Conservation (phyloP, 306 rosid species). For the Abrus precatorius region DNA sequence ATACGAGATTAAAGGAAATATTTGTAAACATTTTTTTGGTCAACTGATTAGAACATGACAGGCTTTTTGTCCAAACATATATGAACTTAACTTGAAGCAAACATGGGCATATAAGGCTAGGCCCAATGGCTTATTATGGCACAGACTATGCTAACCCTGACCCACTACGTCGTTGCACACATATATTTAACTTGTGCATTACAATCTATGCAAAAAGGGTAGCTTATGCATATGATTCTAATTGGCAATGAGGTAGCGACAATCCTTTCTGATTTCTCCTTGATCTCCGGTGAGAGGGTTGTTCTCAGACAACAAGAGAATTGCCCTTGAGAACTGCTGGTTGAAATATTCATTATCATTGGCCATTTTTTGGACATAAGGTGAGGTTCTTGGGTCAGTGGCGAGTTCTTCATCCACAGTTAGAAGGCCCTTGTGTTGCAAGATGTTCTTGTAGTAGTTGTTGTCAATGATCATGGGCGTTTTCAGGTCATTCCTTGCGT, state of each 20-base stretch:
- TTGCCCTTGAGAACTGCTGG: slow-evolving; percentile 76
- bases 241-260: slow-evolving; percentile 66
- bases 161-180: background rate
- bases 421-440: slow-evolving; percentile 74
- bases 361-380: slow-evolving; percentile 80
- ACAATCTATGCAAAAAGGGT: background rate
- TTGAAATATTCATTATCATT: slow-evolving; percentile 69
- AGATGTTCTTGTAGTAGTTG: slow-evolving; percentile 74
- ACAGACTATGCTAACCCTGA: background rate
- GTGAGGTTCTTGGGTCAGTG: slow-evolving; percentile 68
- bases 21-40: too few relatives aligned
- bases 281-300: slow-evolving; percentile 67
- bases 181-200: background rate
- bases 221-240: background rate
- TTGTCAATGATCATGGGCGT: slow-evolving; percentile 87
- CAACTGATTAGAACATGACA: too few relatives aligned
- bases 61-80: too few relatives aligned
- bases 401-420: slow-evolving; percentile 68
- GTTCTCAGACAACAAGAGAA: slow-evolving; percentile 66
- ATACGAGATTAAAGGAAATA: too few relatives aligned
- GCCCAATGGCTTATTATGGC: background rate
- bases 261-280: slow-evolving; percentile 85
- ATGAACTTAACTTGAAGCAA: background rate
- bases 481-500: slow-evolving; percentile 67
- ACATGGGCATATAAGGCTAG: background rate